Conservation (phyloP, 768 basidiomycete species). For the Suillus decipiens region DNA sequence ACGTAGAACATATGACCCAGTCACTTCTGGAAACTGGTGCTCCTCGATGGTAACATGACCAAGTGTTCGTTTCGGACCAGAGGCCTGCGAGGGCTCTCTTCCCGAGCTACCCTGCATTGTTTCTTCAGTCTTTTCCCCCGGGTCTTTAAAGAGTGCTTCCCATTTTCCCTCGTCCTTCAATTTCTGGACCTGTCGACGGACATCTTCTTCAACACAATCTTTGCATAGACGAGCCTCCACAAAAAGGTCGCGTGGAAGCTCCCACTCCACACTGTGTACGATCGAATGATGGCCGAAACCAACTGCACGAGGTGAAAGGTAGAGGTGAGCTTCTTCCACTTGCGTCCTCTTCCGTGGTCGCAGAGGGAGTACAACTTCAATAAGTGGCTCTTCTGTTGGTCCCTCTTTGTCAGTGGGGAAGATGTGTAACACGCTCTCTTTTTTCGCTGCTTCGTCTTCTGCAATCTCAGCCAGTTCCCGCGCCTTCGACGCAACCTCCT, state of each 20-base stretch:
- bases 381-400: slow-evolving; percentile 26
- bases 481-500: not conserved
- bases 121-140: not conserved
- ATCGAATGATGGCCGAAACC: slow-evolving; percentile 55
- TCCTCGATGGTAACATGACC: not conserved
- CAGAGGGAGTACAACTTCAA: slow-evolving; percentile 34
- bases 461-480: slow-evolving; percentile 13
- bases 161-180: slow-evolving; percentile 25
- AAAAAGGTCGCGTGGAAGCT: slow-evolving; percentile 48
- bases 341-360: too few species aligned
- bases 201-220: slow-evolving; percentile 38
- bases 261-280: slow-evolving; percentile 53
- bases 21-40: not conserved
- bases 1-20: too few species aligned
- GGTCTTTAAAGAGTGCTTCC: slow-evolving; percentile 13
- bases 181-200: slow-evolving; percentile 21
- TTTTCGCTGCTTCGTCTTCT: slow-evolving; percentile 16
- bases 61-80: not conserved
- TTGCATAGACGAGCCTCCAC: slow-evolving; percentile 38
- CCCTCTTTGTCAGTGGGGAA: slow-evolving; percentile 21
- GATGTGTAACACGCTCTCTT: slow-evolving; percentile 24
- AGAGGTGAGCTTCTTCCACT: slow-evolving; percentile 49
- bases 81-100: not conserved
- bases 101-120: too few species aligned
- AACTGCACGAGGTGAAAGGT: slow-evolving; percentile 41